Evolutionary conservation across 164 flowering plant genomes (phyloP), one percentile per base, ranked within the genome.

Genomic region (Liquidambar formosana): DNA sequence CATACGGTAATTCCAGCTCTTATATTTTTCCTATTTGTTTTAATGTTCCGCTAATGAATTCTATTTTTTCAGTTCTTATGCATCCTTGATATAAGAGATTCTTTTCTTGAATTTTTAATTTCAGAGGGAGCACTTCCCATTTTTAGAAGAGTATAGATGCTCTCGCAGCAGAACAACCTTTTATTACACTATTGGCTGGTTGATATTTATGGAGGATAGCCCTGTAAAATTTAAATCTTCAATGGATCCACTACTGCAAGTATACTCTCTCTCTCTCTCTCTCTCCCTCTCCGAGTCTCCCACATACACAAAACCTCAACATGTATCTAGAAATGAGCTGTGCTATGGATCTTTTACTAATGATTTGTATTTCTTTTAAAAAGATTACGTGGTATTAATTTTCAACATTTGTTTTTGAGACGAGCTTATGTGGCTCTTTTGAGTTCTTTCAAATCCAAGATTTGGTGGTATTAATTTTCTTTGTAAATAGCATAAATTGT

Each of bases 151-250:
- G 62, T 79, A 85, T 67, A 87, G 96, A 77, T 89, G 94, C 77
- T 91, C 98, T 65, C 91, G 99, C 43, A 91, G 97, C 81, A 83
- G 99, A 79, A 96, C 98, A 68, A 91, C 94, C 2, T 93, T 96
- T 78, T 96, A 89, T 73, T 89, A 86, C 76, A 91, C 88, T 28
- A 87, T 93, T 79, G 97, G 99, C 41, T 89, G 92, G 89, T 81
- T 96, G 77, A 87, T 96, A n/a, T 96, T 96, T 64, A 86, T 92
- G 92, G 98, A 93, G 71, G 99, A 96, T 57, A 96, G 90, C 78
- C 82, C 93, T 67, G 83, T 88, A 62, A 88, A 88, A 70, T 96
- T 96, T 69, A 89, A 85, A 78, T 83, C 99, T 63, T 91, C 98
- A 22, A 96, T 96, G 99, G 98, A 92, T 59, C 92, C 98, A 14